Conservation (phyloP, 257 asterid genomes). For the Forsythia viridissima region DNA sequence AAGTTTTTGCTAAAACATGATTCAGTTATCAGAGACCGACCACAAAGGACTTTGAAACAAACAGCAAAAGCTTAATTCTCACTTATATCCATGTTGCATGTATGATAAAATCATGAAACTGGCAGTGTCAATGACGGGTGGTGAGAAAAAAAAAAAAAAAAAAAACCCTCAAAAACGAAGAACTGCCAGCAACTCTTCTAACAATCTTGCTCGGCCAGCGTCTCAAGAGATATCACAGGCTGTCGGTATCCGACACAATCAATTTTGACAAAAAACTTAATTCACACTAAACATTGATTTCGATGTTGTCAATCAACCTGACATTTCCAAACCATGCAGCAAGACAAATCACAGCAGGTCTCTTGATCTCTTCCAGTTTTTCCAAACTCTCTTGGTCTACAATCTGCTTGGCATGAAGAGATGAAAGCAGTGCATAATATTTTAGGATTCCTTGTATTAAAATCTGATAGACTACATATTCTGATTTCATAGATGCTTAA, state of each 20-base stretch:
- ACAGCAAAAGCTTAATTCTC: background rate
- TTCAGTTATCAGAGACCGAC: too few species aligned
- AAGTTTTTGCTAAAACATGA: too few species aligned
- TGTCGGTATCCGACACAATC: background rate
- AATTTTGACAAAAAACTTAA: background rate
- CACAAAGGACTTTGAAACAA: background rate
- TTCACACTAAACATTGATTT: slow-evolving; percentile 40
- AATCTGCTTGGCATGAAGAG: slow-evolving; percentile 48
- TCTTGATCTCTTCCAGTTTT: slow-evolving; percentile 50
- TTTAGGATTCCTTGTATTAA: background rate
- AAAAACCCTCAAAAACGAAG: background rate
- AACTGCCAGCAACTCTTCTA: background rate
- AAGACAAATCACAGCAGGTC: slow-evolving; percentile 70
- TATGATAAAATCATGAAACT: background rate
- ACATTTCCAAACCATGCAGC: slow-evolving; percentile 92
- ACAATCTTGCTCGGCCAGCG: background rate
- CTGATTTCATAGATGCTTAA: too few species aligned
- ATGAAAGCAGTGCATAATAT: background rate
- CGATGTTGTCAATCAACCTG: slow-evolving; percentile 86
- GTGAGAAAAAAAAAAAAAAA: background rate
- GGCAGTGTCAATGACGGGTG: background rate
- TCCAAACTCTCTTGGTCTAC: slow-evolving; percentile 77
- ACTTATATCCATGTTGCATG: background rate
- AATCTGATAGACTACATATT: too few species aligned
- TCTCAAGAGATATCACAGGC: background rate